A percentile compares a stretch with the other conserved stretches of the same genome.
phyloP scores from a whole-genome alignment of 257 asterid species.

The Euphrasia confusa region DNA sequence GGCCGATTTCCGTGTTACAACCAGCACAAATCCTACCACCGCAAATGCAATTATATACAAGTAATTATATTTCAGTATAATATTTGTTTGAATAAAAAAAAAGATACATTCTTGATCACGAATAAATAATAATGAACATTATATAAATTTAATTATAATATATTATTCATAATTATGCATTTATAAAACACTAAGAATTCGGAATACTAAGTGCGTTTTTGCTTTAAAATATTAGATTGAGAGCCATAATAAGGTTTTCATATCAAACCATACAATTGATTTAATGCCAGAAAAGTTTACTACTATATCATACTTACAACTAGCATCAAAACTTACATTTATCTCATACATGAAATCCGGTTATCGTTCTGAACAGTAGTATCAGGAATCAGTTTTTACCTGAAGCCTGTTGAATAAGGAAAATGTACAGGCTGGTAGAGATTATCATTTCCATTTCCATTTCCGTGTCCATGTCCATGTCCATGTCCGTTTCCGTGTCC shows the following conservation, averaged over 20 bases:
- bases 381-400: slow-evolving; percentile 28
- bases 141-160: no score
- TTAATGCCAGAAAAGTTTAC: background rate
- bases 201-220: background rate
- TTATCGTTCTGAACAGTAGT: background rate
- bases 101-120: background rate
- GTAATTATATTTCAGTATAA: background rate
- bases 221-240: background rate
- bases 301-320: background rate
- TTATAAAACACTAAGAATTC: background rate
- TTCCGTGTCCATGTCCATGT: background rate
- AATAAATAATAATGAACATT: background rate
- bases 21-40: slow-evolving; percentile 66
- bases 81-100: background rate
- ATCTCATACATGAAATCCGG: background rate
- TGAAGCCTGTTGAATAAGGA: slow-evolving; percentile 33
- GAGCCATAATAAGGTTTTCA: background rate
- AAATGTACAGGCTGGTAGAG: slow-evolving; percentile 37
- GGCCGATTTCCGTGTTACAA: slow-evolving; percentile 64
- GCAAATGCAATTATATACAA: background rate
- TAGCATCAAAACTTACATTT: background rate
- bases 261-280: background rate
- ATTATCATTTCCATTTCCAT: slow-evolving; percentile 27
- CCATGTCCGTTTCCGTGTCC: slow-evolving; percentile 22
- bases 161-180: background rate